Conservation (phyloP, 192 early-diverging fungal genomes). For the Coemansia sp. region DNA sequence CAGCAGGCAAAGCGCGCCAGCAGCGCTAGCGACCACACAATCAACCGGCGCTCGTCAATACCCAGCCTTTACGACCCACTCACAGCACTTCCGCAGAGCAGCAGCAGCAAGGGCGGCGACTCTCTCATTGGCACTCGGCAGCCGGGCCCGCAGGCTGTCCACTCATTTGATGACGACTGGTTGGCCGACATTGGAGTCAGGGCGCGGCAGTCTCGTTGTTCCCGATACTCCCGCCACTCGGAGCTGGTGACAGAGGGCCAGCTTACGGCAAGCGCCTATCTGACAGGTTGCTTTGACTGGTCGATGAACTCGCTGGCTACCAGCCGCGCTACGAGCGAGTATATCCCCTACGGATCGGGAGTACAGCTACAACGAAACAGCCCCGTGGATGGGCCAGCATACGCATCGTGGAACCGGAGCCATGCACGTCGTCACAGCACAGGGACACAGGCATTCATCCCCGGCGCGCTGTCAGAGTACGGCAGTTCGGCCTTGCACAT, state of each 20-base stretch:
- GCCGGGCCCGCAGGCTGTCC: too few species aligned
- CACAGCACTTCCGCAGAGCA: too few species aligned
- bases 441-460: slow-evolving; percentile 3
- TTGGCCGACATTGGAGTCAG: too few species aligned
- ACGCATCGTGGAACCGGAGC: neutral
- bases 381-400: neutral
- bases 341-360: neutral
- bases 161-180: slow-evolving; percentile 3
- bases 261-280: too few species aligned
- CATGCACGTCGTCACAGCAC: slow-evolving; percentile 10
- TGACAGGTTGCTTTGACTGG: too few species aligned
- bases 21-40: slow-evolving; percentile 8
- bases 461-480: neutral
- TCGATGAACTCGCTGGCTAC: slow-evolving; percentile 12
- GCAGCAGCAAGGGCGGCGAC: too few species aligned
- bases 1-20: neutral
- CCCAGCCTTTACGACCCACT: neutral
- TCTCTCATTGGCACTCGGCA: too few species aligned
- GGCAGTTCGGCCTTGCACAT: neutral
- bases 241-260: too few species aligned
- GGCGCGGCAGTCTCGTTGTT: too few species aligned
- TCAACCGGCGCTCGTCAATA: slow-evolving; percentile 3
- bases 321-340: slow-evolving; percentile 4
- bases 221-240: too few species aligned
- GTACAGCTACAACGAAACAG: neutral